These are phyloP conservation scores for Fusarium sp. DNA, from an alignment of 2,329 filamentous ascomycete genomes.

Conservation along the genomic window DNA sequence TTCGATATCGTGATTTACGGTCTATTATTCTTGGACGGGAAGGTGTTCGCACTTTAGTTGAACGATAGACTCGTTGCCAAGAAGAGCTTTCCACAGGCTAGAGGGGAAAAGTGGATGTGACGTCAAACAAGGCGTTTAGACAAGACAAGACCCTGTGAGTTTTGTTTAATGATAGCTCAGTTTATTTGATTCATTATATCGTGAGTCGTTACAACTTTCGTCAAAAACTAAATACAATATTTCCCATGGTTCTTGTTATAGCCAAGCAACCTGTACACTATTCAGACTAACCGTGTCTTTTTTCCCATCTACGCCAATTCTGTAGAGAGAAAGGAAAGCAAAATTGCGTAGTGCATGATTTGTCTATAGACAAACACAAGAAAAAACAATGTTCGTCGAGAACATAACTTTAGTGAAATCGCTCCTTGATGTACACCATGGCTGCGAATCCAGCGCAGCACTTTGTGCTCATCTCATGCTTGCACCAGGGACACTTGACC, in stretches of 20 bases:
- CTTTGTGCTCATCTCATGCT: constrained; percentile 72
- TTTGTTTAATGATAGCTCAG: not conserved
- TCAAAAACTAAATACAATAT: constrained; percentile 32
- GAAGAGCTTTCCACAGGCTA: not conserved
- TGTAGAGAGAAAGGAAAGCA: not conserved
- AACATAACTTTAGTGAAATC: constrained; percentile 56
- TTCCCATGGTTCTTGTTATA: constrained; percentile 7
- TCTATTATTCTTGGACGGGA: constrained; percentile 19
- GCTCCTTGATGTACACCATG: constrained; percentile 72
- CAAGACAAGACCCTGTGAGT: not conserved
- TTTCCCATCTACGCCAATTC: constrained; percentile 6
- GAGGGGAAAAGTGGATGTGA: constrained; percentile 21
- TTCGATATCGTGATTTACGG: not conserved
- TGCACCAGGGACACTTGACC: constrained; percentile 77
- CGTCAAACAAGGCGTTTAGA: constrained; percentile 29
- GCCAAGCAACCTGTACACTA: constrained; percentile 4
- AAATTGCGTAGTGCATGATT: constrained; percentile 30
- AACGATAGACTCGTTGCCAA: constrained; percentile 15
- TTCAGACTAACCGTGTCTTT: constrained; percentile 3
- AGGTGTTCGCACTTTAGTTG: constrained; percentile 11
- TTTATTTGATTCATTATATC: constrained; percentile 30
- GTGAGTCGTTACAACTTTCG: constrained; percentile 36
- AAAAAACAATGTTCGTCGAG: not conserved
- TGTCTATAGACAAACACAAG: constrained; percentile 6
- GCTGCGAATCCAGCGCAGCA: constrained; percentile 77